Evolutionary conservation across 345 rosid species (phyloP).

Genomic region (Eucalyptus curtisii): DNA sequence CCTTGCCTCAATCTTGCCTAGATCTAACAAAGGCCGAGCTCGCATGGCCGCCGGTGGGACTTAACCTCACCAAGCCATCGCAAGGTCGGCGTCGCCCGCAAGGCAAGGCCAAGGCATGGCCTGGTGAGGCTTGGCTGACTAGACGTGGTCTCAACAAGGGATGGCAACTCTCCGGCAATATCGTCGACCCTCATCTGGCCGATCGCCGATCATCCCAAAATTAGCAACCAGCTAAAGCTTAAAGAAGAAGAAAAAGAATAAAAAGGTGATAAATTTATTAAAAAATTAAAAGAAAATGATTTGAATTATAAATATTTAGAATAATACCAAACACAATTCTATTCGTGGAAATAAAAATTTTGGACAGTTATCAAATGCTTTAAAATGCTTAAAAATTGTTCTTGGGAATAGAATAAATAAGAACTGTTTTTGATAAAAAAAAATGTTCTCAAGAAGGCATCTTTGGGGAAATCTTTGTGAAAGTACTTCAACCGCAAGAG

Average conservation of each 20-base stretch:
- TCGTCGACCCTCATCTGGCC: rapidly evolving
- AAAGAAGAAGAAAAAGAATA: too few relatives aligned
- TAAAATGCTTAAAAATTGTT: too few relatives aligned
- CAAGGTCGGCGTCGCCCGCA: rapidly evolving
- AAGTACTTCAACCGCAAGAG: neutral
- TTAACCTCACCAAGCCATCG: rapidly evolving
- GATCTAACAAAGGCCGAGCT: too few relatives aligned
- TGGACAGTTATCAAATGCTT: rapidly evolving
- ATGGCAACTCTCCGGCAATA: rapidly evolving
- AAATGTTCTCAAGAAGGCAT: too few relatives aligned
- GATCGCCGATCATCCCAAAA: rapidly evolving
- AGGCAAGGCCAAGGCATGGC: too few relatives aligned
- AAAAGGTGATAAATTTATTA: too few relatives aligned
- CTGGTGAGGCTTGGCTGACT: too few relatives aligned
- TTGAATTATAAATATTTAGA: too few relatives aligned
- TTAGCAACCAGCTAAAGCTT: rapidly evolving
- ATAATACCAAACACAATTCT: rapidly evolving
- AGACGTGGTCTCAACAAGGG: rapidly evolving
- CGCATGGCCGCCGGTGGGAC: rapidly evolving
- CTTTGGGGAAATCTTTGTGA: too few relatives aligned
- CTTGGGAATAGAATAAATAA: rapidly evolving
- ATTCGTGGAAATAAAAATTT: rapidly evolving
- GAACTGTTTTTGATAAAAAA: too few relatives aligned
- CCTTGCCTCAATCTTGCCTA: too few relatives aligned
- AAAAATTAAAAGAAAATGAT: too few relatives aligned